phyloP scores from a whole-genome alignment of 2,329 filamentous ascomycete genomes.

The Thelonectria olida region DNA sequence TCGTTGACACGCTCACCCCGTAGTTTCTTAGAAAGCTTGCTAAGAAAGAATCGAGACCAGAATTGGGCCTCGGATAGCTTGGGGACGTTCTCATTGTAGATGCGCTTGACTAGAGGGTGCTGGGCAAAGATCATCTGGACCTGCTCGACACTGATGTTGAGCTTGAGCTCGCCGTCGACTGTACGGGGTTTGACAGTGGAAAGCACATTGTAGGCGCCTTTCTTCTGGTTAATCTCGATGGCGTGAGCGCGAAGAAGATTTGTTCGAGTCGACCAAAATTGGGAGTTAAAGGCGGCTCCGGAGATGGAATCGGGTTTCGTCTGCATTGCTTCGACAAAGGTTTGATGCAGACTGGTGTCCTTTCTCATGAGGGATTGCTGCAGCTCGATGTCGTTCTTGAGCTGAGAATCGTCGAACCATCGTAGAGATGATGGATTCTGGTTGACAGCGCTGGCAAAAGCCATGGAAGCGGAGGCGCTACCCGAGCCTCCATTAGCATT shows the following conservation, averaged over 20 bases:
- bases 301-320: constrained; percentile 88
- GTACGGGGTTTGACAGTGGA: constrained; percentile 81
- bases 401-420: constrained; percentile 82
- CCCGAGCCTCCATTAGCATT: constrained; percentile 41
- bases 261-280: constrained; percentile 93
- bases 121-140: constrained; percentile 93
- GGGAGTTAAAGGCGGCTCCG: constrained; percentile 82
- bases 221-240: constrained; percentile 85
- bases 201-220: constrained; percentile 92
- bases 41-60: constrained; percentile 95
- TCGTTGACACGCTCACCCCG: constrained; percentile 88
- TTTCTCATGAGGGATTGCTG: constrained; percentile 90
- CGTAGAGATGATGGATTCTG: constrained; percentile 63
- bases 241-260: constrained; percentile 89
- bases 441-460: constrained; percentile 76
- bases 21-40: constrained; percentile 87
- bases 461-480: constrained; percentile 74
- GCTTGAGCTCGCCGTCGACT: constrained; percentile 67
- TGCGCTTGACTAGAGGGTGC: constrained; percentile 87
- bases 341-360: constrained; percentile 78
- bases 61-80: constrained; percentile 83
- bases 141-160: constrained; percentile 91
- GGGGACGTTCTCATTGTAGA: constrained; percentile 94
- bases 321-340: constrained; percentile 84
- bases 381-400: constrained; percentile 81